Percentiles rank a stretch among this genome's conserved stretches.
phyloP scores from a whole-genome alignment of 2,329 filamentous ascomycete species.

The Pseudovirgaria hyperparasitica region DNA sequence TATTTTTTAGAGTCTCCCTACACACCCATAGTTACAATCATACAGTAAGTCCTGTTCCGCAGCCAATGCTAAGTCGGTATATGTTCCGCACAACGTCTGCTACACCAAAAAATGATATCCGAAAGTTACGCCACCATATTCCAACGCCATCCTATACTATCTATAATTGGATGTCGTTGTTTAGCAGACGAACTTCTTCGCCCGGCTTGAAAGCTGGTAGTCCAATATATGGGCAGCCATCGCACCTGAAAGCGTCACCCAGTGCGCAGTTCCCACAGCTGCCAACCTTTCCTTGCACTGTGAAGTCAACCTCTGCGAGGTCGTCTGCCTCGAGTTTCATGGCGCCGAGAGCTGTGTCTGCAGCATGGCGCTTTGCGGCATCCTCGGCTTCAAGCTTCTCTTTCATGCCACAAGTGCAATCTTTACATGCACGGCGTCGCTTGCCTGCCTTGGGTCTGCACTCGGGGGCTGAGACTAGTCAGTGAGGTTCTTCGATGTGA shows the following conservation, averaged over 20 bases:
- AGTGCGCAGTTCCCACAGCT: conserved; percentile 90
- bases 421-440: conserved; percentile 88
- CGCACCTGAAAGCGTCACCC: conserved; percentile 62
- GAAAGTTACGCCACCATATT: too few relatives aligned
- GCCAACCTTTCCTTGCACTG: conserved; percentile 90
- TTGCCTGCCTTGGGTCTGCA: conserved; percentile 81
- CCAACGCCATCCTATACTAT: too few relatives aligned
- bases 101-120: too few relatives aligned
- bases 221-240: conserved; percentile 71
- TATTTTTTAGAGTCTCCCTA: too few relatives aligned
- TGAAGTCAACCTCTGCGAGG: conserved; percentile 86
- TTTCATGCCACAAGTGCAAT: conserved; percentile 90
- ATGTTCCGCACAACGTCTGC: too few relatives aligned
- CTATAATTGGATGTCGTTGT: conserved; percentile 79
- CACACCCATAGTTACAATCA: too few relatives aligned
- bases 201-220: conserved; percentile 94
- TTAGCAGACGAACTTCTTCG: conserved; percentile 79
- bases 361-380: conserved; percentile 48
- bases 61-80: too few relatives aligned
- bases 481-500: conserved; percentile 5
- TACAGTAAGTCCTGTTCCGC: too few relatives aligned
- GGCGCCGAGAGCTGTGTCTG: conserved; percentile 51
- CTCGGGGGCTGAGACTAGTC: conserved; percentile 50
- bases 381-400: conserved; percentile 82
- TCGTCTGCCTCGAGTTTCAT: conserved; percentile 66